These are phyloP conservation scores for Anisodus tanguticus DNA, from an alignment of 257 asterid species.

Conservation along the genomic window DNA sequence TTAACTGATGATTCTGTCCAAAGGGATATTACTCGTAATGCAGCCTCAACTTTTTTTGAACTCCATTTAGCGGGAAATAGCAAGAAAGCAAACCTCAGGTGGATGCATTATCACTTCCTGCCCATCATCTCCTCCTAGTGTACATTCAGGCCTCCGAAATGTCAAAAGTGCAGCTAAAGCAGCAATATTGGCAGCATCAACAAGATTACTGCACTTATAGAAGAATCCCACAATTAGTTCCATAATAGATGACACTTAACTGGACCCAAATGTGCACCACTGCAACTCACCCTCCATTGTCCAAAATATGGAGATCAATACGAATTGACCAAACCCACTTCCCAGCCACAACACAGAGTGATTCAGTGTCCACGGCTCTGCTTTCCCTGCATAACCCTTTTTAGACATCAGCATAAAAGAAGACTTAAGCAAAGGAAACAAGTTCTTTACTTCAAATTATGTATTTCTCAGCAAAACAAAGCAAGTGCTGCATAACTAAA, in stretches of 20 bases:
- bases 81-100: slow-evolving; percentile 63
- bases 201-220: slow-evolving; percentile 69
- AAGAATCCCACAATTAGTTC: slow-evolving; percentile 20
- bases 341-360: slow-evolving; percentile 92
- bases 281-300: slow-evolving; percentile 86
- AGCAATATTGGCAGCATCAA: slow-evolving; percentile 95
- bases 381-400: slow-evolving; percentile 72
- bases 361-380: slow-evolving; percentile 95
- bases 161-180: slow-evolving; percentile 94
- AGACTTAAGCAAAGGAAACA: slow-evolving; percentile 16
- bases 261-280: slow-evolving; percentile 22
- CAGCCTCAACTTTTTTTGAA: background rate
- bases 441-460: background rate
- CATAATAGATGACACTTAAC: background rate
- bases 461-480: background rate
- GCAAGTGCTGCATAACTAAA: background rate
- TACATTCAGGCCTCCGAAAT: slow-evolving; percentile 90
- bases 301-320: slow-evolving; percentile 84
- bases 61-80: background rate
- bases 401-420: slow-evolving; percentile 14
- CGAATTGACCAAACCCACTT: slow-evolving; percentile 97
- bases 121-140: slow-evolving; percentile 84
- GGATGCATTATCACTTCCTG: slow-evolving; percentile 79
- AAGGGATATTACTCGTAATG: background rate
- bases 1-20: background rate